A percentile compares a stretch with the other conserved stretches of the same genome.
These are phyloP conservation scores for Gracilaria caudata DNA, from an alignment of 23 red algal genomes.

Conservation along the genomic window DNA sequence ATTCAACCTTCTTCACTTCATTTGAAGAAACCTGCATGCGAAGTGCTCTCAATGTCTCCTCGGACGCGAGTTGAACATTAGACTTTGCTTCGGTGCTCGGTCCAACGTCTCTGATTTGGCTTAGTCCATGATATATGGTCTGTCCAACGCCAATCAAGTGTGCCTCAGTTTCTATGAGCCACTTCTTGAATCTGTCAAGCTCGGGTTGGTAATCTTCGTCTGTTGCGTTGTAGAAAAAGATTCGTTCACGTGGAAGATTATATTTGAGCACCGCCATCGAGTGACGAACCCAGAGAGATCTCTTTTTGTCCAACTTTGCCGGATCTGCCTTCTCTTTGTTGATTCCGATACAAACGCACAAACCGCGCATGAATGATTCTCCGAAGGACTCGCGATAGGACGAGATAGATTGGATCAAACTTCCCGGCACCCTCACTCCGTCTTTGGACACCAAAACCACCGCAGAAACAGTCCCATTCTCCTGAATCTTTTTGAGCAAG, in stretches of 20 bases:
- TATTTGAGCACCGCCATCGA: not conserved
- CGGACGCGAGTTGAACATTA: not conserved
- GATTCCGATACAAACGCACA: not conserved
- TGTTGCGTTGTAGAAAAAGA: constrained; percentile 4
- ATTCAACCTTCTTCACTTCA: too few species aligned
- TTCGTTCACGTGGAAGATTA: not conserved
- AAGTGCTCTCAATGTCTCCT: not conserved
- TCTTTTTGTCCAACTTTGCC: not conserved
- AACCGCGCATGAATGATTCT: not conserved
- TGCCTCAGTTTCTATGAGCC: not conserved
- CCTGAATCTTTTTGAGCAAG: not conserved
- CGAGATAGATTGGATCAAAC: not conserved
- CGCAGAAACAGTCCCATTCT: not conserved
- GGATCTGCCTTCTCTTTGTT: not conserved
- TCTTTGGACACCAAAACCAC: not conserved
- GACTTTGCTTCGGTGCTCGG: not conserved
- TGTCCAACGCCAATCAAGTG: not conserved
- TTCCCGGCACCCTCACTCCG: not conserved
- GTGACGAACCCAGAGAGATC: not conserved
- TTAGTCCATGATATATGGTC: not conserved
- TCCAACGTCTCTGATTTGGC: not conserved
- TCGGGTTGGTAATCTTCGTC: not conserved
- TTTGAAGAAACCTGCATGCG: too few species aligned
- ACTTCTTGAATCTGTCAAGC: not conserved
- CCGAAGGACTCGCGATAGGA: not conserved